Base-by-base conservation (phyloP, 805 yeast species). In the Barnettozyma siamensis region DNA sequence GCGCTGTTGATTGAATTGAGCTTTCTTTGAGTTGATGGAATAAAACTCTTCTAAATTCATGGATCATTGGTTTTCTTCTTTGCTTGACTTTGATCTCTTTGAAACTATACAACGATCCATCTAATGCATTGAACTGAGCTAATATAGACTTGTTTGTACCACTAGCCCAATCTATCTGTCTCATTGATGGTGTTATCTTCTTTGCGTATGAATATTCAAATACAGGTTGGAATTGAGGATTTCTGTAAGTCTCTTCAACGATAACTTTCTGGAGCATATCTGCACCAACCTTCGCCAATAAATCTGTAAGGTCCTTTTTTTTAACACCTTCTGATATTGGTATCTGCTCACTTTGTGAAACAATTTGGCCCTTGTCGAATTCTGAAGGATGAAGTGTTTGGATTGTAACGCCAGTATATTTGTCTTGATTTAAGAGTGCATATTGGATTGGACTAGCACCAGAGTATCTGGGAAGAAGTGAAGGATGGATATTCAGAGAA, bases 401-500 rank as follows among this genome's bases (percentile, higher is more conserved):
- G 0, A 93, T 74, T 0, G 96, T 76, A 15, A 88, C 95, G 0
- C 98, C 99, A 0, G 97, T 83, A 15, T 36, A 44, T 0, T 47
- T 28, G 48, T 83, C 88, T 31, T 70, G 69, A 44, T 83, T 76
- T 53, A 89, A 58, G 11, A 93, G 60, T 0, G 96, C 80, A 45
- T 77, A 71, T 46, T 91, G 98, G 4, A 93, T 63, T 0, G 99
- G 99, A 2, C 96, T 83, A 0, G 97, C 80, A 1, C 99, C 99
- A 3, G 88, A 75, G 51, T 85, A 77, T 35, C 64, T 65, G 0
- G 99, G 99, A 8, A 93, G 69, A 7, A 88, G 58, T 0, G 96
- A 88, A 0, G 99, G 99, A 58, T 93, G 99, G 1, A 93, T 88
- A 56, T 93, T 93, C 21, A 93, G 57, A 0, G 97, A 94, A 54